Conservation (phyloP, 2,329 filamentous ascomycete species). For the Colletotrichum scovillei region DNA sequence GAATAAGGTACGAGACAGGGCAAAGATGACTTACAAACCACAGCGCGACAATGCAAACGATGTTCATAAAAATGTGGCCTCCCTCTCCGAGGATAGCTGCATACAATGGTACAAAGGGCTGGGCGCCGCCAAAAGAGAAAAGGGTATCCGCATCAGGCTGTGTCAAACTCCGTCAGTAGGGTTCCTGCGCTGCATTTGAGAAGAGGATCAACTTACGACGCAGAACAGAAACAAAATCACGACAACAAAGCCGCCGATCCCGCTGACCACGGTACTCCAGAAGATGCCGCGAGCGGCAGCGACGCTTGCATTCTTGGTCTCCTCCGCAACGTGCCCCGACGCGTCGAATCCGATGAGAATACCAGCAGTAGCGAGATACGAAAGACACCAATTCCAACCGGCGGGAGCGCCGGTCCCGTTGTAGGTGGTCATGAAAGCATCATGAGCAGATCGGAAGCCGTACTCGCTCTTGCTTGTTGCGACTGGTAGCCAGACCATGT, state of each 20-base stretch:
- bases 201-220: constrained; percentile 48
- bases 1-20: rapidly evolving
- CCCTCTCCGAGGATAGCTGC: constrained; percentile 65
- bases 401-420: constrained; percentile 66
- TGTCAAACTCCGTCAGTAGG: not conserved
- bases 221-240: constrained; percentile 72
- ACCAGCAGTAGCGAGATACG: constrained; percentile 69
- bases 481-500: constrained; percentile 71
- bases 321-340: constrained; percentile 70
- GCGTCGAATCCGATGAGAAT: constrained; percentile 72
- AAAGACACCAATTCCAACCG: constrained; percentile 73
- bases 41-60: constrained; percentile 62
- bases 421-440: constrained; percentile 70
- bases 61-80: constrained; percentile 70
- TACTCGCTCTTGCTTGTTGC: constrained; percentile 61
- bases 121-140: constrained; percentile 64
- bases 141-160: constrained; percentile 63
- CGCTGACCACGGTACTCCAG: constrained; percentile 68
- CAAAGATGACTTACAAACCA: constrained; percentile 57
- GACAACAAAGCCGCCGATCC: constrained; percentile 63
- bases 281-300: constrained; percentile 70
- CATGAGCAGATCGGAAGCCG: constrained; percentile 68
- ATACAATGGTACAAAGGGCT: constrained; percentile 70
- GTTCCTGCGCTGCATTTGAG: too few species aligned
- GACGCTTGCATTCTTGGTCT: constrained; percentile 67